Conservation (phyloP, 1,139 yeast species). For the Scheffersomyces illinoinensis region DNA sequence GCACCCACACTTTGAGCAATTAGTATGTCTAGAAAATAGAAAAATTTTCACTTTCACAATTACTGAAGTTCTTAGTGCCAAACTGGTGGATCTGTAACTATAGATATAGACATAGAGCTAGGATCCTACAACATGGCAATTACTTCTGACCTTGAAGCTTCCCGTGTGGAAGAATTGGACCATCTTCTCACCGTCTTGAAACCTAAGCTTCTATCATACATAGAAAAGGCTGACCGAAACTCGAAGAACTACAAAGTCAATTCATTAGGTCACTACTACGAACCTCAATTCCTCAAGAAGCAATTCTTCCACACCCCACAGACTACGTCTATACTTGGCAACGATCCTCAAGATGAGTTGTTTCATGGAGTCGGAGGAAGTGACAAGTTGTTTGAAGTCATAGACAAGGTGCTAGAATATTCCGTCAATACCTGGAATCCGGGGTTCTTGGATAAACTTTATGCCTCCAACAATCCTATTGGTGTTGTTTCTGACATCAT, state of each 20-base stretch:
- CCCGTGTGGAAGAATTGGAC: constrained; percentile 42
- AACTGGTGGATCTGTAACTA: neutral
- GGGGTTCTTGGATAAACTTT: constrained; percentile 81
- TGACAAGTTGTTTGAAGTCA: constrained; percentile 30
- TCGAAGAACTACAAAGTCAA: constrained; percentile 24
- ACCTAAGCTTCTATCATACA: constrained; percentile 39
- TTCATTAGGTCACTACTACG: constrained; percentile 42
- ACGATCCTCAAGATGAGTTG: constrained; percentile 3
- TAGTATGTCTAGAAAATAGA: neutral
- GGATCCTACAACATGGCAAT: constrained; percentile 2
- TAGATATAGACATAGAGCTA: neutral
- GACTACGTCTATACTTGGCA: constrained; percentile 7
- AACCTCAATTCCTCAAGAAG: constrained; percentile 34
- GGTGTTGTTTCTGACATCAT: constrained; percentile 77
- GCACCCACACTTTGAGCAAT: neutral
- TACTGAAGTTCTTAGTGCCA: neutral
- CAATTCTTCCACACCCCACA: constrained; percentile 14
- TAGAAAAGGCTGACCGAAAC: constrained; percentile 35
- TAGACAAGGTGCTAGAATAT: constrained; percentile 61
- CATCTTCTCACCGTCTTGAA: constrained; percentile 30
- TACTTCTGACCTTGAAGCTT: constrained; percentile 27
- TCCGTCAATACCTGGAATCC: constrained; percentile 88
- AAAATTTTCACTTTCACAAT: neutral
- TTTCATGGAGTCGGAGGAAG: constrained; percentile 2
- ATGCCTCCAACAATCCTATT: constrained; percentile 82